These are phyloP conservation scores for Ceratocystis smalleyi DNA, from an alignment of 2,329 filamentous ascomycete species.

Conservation along the genomic window DNA sequence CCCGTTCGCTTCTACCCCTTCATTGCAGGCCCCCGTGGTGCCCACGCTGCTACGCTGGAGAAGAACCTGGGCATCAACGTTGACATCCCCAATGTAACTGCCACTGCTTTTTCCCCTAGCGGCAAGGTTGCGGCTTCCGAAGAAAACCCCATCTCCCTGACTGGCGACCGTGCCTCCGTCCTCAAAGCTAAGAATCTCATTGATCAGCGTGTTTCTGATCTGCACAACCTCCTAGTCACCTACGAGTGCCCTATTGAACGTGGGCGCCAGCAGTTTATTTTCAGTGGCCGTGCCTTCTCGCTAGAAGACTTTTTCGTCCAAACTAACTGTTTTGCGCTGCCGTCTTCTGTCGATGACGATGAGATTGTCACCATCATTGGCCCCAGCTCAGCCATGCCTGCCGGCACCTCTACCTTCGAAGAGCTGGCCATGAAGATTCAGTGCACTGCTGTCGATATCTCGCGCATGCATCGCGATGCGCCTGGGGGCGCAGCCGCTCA, in stretches of 20 bases:
- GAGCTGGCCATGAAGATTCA: constrained; percentile 79
- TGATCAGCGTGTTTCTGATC: constrained; percentile 59
- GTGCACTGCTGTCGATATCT: constrained; percentile 67
- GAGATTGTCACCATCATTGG: constrained; percentile 78
- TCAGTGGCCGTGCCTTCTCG: constrained; percentile 56
- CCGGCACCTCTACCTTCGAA: constrained; percentile 69
- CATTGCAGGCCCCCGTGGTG: constrained; percentile 65
- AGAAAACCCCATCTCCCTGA: constrained; percentile 63
- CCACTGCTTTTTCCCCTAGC: constrained; percentile 26
- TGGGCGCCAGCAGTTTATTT: constrained; percentile 86
- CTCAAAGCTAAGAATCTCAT: constrained; percentile 67
- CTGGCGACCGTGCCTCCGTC: constrained; percentile 70
- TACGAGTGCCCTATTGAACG: constrained; percentile 71
- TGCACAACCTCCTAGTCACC: constrained; percentile 59
- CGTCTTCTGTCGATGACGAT: constrained; percentile 63
- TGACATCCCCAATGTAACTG: constrained; percentile 46
- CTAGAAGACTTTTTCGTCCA: constrained; percentile 76
- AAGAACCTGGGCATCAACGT: constrained; percentile 66
- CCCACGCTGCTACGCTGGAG: constrained; percentile 51
- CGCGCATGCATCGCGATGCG: constrained; percentile 60
- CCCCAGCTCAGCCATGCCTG: constrained; percentile 54
- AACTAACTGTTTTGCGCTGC: constrained; percentile 76
- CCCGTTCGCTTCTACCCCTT: constrained; percentile 93
- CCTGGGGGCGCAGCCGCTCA: constrained; percentile 59
- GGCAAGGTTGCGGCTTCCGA: constrained; percentile 41